Evolutionary conservation across 257 asterid species (phyloP), one percentile per base, ranked within the genome.

Genomic region (Nicotiana tomentosiformis): DNA sequence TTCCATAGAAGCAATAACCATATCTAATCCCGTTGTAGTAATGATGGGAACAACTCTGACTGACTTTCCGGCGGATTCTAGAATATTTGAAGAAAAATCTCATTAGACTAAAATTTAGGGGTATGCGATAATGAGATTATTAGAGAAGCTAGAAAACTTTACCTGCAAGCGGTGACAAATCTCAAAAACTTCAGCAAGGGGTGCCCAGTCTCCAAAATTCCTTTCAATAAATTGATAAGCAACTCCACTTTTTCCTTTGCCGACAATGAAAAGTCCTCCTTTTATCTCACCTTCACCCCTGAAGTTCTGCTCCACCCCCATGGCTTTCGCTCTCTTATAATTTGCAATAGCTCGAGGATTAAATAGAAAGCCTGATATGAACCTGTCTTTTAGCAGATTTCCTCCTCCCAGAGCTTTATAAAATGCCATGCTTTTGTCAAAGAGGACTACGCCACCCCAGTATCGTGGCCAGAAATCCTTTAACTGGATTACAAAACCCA

Each of bases 401-500:
- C 98, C 98, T 84, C 98, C 97, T 83, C 97, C 98, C 23, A 93
- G 93, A 78, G 94, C 93, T 90, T 92, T 94, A 83, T 91, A 94
- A 61, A 93, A 90, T 30, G 82, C 97, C 88, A 87, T 90, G 7
- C 91, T 88, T 76, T 82, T 85, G 86, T 94, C 98, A 56, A 84
- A 88, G 62, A 94, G 88, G 84, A 94, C 92, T 11, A 33, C 89
- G 0, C 97, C 97, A 51, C 98, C 98, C 97, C 97, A 94, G 77
- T 93, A 94, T 83, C 92, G 89, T 0, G 98, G 98, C 98, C 98
- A 94, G 92, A 93, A 94, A 77, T 91, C 94, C 81, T 83, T 91
- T 84, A 94, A 92, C 98, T 94, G 86, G 81, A 82, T 74, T 17
- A 55, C 58, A 67, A 43, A 35, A 20, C 62, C 29, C 43, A 53